These are phyloP conservation scores for Globisporangium abappressorium DNA, from an alignment of 352 stramenopile genomes.

Conservation along the genomic window DNA sequence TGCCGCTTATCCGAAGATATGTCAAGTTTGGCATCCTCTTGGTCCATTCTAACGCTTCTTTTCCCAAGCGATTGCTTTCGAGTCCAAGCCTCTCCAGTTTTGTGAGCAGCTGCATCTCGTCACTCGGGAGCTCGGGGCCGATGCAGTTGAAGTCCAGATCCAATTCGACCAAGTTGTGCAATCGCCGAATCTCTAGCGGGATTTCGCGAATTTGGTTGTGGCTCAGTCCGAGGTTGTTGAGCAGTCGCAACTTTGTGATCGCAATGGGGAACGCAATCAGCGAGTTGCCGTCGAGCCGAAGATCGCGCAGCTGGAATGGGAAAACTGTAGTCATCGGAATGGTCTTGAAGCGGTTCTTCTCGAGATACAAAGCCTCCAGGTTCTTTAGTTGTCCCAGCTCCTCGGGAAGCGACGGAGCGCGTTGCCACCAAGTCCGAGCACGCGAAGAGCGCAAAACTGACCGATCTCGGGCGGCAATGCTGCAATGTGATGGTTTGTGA, in stretches of 20 bases:
- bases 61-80: constrained; percentile 46
- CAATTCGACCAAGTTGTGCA: constrained; percentile 60
- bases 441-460: constrained; percentile 37
- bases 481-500: constrained; percentile 58
- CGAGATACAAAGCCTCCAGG: constrained; percentile 62
- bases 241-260: constrained; percentile 48
- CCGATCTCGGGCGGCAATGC: constrained; percentile 45
- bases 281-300: constrained; percentile 55
- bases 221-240: constrained; percentile 59
- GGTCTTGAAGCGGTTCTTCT: constrained; percentile 50
- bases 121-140: constrained; percentile 27
- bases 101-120: constrained; percentile 36
- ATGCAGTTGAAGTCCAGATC: constrained; percentile 68
- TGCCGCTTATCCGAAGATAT: constrained; percentile 54
- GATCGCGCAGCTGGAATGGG: constrained; percentile 36
- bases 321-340: constrained; percentile 35
- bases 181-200: constrained; percentile 43
- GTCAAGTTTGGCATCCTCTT: constrained; percentile 29
- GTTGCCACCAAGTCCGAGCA: constrained; percentile 65
- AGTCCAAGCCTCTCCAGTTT: constrained; percentile 60
- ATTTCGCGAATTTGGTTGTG: constrained; percentile 46
- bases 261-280: constrained; percentile 43
- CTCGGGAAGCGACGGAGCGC: constrained; percentile 39
- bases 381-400: constrained; percentile 29
- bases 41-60: constrained; percentile 22